A percentile compares a stretch with the other conserved stretches of the same genome.
These are phyloP conservation scores for Ophiostoma quercus DNA, from an alignment of 2,329 filamentous ascomycete species.

Conservation along the genomic window DNA sequence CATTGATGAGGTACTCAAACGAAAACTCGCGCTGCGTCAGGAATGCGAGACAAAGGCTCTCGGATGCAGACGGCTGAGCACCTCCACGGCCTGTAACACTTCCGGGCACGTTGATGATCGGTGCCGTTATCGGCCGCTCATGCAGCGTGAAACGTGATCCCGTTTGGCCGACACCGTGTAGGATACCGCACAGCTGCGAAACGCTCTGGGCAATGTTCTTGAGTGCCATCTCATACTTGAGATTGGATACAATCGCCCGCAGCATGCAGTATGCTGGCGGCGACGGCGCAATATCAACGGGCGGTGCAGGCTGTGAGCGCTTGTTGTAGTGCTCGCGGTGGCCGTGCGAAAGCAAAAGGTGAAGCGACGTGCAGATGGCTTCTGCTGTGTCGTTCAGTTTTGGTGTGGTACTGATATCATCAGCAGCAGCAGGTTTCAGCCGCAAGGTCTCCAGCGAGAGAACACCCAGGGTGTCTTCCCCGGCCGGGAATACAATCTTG, in stretches of 20 bases:
- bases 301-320: slow-evolving; percentile 54
- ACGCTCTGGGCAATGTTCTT: slow-evolving; percentile 39
- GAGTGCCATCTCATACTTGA: slow-evolving; percentile 42
- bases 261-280: slow-evolving; percentile 47
- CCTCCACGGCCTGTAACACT: neutral
- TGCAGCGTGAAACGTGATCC: slow-evolving; percentile 24
- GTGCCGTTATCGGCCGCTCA: slow-evolving; percentile 28
- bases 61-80: slow-evolving; percentile 37
- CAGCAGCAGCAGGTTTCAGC: slow-evolving; percentile 31
- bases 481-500: slow-evolving; percentile 51
- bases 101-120: slow-evolving; percentile 22
- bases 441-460: slow-evolving; percentile 63
- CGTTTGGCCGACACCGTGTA: slow-evolving; percentile 34
- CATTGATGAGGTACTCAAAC: slow-evolving; percentile 44
- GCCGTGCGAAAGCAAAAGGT: slow-evolving; percentile 70
- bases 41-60: slow-evolving; percentile 43
- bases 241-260: slow-evolving; percentile 47
- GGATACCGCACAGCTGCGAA: slow-evolving; percentile 40
- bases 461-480: slow-evolving; percentile 52
- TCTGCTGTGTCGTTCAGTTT: slow-evolving; percentile 48
- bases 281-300: slow-evolving; percentile 37
- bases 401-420: slow-evolving; percentile 1
- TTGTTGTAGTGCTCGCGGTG: slow-evolving; percentile 60
- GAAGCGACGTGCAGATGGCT: slow-evolving; percentile 60
- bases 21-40: slow-evolving; percentile 40